Percentiles rank a stretch among this genome's conserved stretches.
These are phyloP conservation scores for Sanghuangporus baumii DNA, from an alignment of 1,284 basidiomycete species.

Conservation along the genomic window DNA sequence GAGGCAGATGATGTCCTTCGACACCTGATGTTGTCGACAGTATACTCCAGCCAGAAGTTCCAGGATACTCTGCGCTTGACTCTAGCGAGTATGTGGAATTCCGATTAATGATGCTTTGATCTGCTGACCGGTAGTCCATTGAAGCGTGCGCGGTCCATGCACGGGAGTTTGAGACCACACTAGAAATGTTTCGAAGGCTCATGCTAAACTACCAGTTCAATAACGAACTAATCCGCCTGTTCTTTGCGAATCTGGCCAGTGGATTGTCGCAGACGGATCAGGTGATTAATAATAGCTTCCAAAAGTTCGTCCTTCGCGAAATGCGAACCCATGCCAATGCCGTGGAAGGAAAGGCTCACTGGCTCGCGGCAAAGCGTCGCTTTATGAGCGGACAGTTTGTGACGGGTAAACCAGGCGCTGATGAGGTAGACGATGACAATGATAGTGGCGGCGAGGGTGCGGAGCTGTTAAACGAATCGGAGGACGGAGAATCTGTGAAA, in stretches of 20 bases:
- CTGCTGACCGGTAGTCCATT: not conserved
- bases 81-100: slow-evolving; percentile 52
- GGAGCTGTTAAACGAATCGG: slow-evolving; percentile 21
- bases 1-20: slow-evolving; percentile 75
- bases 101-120: not conserved
- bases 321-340: slow-evolving; percentile 60
- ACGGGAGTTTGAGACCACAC: slow-evolving; percentile 49
- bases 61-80: slow-evolving; percentile 72
- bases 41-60: slow-evolving; percentile 59
- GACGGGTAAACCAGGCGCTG: slow-evolving; percentile 21
- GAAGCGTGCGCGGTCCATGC: slow-evolving; percentile 67
- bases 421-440: slow-evolving; percentile 22
- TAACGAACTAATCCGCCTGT: slow-evolving; percentile 75
- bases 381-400: slow-evolving; percentile 32
- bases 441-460: slow-evolving; percentile 29
- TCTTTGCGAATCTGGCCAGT: slow-evolving; percentile 64
- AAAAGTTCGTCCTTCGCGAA: slow-evolving; percentile 80
- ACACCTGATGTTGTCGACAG: slow-evolving; percentile 74
- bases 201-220: slow-evolving; percentile 70
- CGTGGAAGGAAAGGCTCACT: slow-evolving; percentile 50
- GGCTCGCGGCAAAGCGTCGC: slow-evolving; percentile 49
- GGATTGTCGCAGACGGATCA: slow-evolving; percentile 64
- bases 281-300: slow-evolving; percentile 70
- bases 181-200: slow-evolving; percentile 71
- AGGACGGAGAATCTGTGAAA: slow-evolving; percentile 28